A percentile compares a stretch with the other conserved stretches of the same genome.
Conservation (phyloP, 805 yeast genomes). For the Wickerhamiella domercqiae region DNA sequence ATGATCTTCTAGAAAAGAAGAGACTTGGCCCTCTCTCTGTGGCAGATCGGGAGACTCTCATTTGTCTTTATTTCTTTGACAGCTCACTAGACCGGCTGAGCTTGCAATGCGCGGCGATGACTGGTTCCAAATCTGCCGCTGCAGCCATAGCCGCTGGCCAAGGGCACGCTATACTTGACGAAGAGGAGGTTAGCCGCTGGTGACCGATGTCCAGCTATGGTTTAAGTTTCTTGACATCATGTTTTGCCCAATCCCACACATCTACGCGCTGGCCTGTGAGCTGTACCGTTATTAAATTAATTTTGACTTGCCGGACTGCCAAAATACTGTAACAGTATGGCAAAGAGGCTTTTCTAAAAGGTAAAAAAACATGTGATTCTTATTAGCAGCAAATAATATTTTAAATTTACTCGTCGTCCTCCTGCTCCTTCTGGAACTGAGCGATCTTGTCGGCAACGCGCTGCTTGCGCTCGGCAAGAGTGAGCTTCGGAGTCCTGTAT, state of each 20-base stretch:
- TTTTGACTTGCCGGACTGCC: too few relatives aligned
- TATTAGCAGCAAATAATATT: not conserved
- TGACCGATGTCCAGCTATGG: too few relatives aligned
- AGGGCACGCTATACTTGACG: constrained; percentile 2
- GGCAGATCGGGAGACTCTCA: constrained; percentile 16
- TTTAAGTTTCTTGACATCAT: too few relatives aligned
- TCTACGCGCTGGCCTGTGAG: too few relatives aligned
- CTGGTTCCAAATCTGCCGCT: not conserved
- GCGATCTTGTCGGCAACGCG: constrained; percentile 88
- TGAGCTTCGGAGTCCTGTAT: constrained; percentile 74
- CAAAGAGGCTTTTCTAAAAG: too few relatives aligned
- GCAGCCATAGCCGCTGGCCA: too few relatives aligned
- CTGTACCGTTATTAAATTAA: too few relatives aligned
- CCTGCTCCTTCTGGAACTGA: constrained; percentile 33
- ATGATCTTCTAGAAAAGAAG: constrained; percentile 11
- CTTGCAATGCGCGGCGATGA: constrained; percentile 8
- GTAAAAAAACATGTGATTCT: too few relatives aligned
- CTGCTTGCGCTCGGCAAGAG: constrained; percentile 82
- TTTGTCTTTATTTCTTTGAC: constrained; percentile 16
- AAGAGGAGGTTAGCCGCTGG: constrained; percentile 14
- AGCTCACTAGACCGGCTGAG: constrained; percentile 14
- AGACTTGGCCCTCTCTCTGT: constrained; percentile 11
- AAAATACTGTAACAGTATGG: too few relatives aligned
- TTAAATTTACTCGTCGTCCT: constrained; percentile 7
- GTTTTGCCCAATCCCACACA: too few relatives aligned